A percentile compares a stretch with the other conserved stretches of the same genome.
These are phyloP conservation scores for Mychonastes homosphaera DNA, from an alignment of 139 green algal species.

Conservation along the genomic window DNA sequence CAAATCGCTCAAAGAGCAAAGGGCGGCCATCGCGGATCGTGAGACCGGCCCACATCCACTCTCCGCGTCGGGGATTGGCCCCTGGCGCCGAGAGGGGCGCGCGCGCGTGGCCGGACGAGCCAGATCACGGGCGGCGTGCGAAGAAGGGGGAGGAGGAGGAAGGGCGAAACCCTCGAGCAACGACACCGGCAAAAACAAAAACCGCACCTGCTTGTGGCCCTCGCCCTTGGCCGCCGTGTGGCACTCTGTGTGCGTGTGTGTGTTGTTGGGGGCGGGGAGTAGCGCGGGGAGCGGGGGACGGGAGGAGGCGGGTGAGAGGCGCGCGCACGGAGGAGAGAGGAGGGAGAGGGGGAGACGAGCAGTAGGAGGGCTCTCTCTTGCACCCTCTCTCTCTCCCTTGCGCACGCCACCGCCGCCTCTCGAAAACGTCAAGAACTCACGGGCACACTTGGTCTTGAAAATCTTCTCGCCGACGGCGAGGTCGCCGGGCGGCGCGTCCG, in stretches of 20 bases:
- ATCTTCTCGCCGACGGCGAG: constrained; percentile 75
- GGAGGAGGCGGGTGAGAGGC: background rate
- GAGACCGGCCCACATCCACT: background rate
- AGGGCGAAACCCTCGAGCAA: background rate
- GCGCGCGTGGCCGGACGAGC: background rate
- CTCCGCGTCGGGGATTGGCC: background rate
- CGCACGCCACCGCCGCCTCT: background rate
- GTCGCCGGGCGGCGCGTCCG: constrained; percentile 55
- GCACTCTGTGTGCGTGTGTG: too few relatives aligned
- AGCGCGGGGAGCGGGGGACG: background rate
- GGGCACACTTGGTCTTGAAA: constrained; percentile 90
- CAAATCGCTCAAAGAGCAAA: too few relatives aligned
- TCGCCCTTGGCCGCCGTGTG: constrained; percentile 84
- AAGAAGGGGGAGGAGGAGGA: background rate
- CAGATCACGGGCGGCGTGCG: background rate
- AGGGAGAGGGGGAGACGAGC: background rate
- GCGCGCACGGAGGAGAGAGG: background rate
- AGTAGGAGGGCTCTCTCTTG: background rate
- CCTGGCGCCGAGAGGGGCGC: background rate
- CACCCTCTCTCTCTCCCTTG: constrained; percentile 8
- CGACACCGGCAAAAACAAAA: background rate
- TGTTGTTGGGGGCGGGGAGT: too few relatives aligned
- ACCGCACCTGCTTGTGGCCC: constrained; percentile 89
- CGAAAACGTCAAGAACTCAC: background rate
- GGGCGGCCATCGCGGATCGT: too few relatives aligned